Evolutionary conservation across 805 yeast genomes (phyloP), one percentile per base, ranked within the genome.

Genomic region (Cyberlindnera galapagoensis): DNA sequence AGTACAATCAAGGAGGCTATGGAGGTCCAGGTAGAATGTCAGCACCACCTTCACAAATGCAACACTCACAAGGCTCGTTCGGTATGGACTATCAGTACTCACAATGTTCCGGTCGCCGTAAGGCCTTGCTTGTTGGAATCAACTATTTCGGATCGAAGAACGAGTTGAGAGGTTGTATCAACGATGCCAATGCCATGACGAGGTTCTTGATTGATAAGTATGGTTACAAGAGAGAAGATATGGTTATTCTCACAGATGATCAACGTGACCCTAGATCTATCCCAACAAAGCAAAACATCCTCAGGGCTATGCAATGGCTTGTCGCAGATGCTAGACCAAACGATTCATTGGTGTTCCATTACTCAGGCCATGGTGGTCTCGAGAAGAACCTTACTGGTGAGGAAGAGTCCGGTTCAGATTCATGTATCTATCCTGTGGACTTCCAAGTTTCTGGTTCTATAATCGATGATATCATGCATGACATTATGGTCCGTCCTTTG

Each of bases 361-460:
- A 74, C 51, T 76, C 84, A 1, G 85, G 88, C 16, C 88, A 80
- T 46, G 88, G 88, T 20, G 83, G 85, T 7, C 72, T 72, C 44
- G 72, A 73, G 18, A 59, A 60, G 30, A 86, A 80, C 52, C 44
- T 54, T 20, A 65, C 71, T 39, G 81, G 81, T 23, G 81, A 75
- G 42, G 83, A 77, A 43, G 77, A 66, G 27, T 76, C 72, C 40
- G 81, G 80, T 2, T 68, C 57, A 41, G 83, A 76, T 48, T 79
- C 74, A 43, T 69, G 70, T 15, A 71, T 76, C 31, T 75, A 74
- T 43, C 83, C 83, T 0, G 62, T 76, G 24, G 83, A 77, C 49
- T 80, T 72, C 49, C 67, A 79, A 52, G 56, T 49, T 14, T 62
- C 69, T 2, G 88, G 88, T 1, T 72, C 74, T 26, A 65, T 80